A percentile compares a stretch with the other conserved stretches of the same genome.
Evolutionary conservation across 352 stramenopile species (phyloP).

Genomic region (Pythium volutum): DNA sequence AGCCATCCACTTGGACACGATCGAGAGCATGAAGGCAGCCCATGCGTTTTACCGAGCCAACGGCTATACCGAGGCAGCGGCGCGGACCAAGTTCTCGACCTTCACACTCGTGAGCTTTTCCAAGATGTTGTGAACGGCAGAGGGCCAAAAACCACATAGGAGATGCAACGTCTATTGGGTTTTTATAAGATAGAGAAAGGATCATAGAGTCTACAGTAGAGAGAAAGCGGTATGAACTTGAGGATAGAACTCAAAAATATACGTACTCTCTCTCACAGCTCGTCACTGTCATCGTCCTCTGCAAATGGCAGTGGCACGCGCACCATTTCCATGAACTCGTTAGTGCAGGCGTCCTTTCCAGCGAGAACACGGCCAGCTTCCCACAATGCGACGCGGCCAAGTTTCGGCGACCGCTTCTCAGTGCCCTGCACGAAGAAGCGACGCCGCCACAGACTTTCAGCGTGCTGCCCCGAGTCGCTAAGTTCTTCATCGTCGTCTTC

Average conservation of each 20-base stretch:
- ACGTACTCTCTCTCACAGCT: not conserved
- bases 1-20: constrained; percentile 55
- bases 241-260: too few species aligned
- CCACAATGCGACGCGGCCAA: constrained; percentile 26
- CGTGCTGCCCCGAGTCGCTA: not conserved
- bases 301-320: constrained; percentile 13
- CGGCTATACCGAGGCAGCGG: constrained; percentile 37
- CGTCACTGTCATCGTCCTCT: constrained; percentile 14
- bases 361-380: not conserved
- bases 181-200: constrained; percentile 11
- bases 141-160: too few species aligned
- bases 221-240: too few species aligned
- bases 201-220: constrained; percentile 4
- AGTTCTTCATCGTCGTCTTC: constrained; percentile 11
- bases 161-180: constrained; percentile 18
- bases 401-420: constrained; percentile 19
- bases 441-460: constrained; percentile 24
- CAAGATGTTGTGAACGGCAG: constrained; percentile 17
- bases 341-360: not conserved
- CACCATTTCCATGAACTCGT: constrained; percentile 10
- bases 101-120: constrained; percentile 59
- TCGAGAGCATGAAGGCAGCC: constrained; percentile 52
- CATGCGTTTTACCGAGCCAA: constrained; percentile 47
- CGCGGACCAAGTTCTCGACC: constrained; percentile 26
- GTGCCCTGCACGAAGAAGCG: constrained; percentile 17